Evolutionary conservation across 1,284 basidiomycete genomes (phyloP), one percentile per base, ranked within the genome.

Genomic region (Cutaneotrichosporon sp.): DNA sequence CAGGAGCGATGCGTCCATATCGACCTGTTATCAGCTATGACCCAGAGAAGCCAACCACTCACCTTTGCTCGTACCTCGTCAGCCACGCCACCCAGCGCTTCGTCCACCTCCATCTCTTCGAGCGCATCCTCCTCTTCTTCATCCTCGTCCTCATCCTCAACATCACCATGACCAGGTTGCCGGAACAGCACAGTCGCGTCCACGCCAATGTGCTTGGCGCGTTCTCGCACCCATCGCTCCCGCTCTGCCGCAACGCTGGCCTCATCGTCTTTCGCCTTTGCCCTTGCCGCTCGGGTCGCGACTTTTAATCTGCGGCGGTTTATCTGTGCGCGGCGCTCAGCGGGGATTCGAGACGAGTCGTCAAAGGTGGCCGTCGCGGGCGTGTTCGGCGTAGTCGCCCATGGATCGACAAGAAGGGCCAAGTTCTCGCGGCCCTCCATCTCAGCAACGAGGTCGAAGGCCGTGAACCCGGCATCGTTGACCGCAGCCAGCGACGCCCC

Each of bases 361-460:
- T 17, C 53, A 49, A 19, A 57, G 32, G 9, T 26, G 10, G 26
- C 24, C 22, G 24, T 16, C 11, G 38, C 14, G 10, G 38, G 31
- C 3, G 39, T 60, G 56, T 2, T 59, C 51, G 10, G 45, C 42
- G 2, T 54, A 54, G 33, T 51, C 53, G 46, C 62, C 33, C 51
- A 29, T 4, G 52, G 53, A 39, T 88, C 85, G 1, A 93, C 79
- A 4, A 92, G 75, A 16, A 90, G 71, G 1, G 86, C 86, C 17
- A 90, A 82, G 66, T 87, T 86, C 62, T 88, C 83, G 27, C 89
- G 80, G 11, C 87, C 87, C 7, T 87, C 86, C 46, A 91, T 77
- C 11, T 82, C 81, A 0, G 86, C 85, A 32, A 92, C 82, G 46
- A 94, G 84, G 70, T 94, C 91, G 42, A 91, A 79, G 3, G 92